These are phyloP conservation scores for Micractinium sp. DNA, from an alignment of 139 green algal genomes.

Conservation along the genomic window DNA sequence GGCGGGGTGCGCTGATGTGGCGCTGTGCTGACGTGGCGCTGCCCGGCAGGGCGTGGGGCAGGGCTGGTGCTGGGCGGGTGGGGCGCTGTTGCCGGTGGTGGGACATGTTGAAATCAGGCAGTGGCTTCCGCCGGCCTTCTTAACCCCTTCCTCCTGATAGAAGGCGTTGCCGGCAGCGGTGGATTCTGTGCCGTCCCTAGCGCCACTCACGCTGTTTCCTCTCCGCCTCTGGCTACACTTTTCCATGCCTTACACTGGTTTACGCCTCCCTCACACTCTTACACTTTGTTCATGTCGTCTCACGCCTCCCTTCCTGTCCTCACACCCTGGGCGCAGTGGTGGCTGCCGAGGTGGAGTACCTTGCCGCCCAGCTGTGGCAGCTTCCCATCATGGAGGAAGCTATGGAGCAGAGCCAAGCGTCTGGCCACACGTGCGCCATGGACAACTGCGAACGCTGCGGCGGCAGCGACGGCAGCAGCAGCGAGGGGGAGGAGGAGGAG, in stretches of 20 bases:
- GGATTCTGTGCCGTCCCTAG: too few species aligned
- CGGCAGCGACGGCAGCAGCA: neutral
- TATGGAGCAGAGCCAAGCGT: conserved; percentile 4
- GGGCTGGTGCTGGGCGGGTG: neutral
- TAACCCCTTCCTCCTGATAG: too few species aligned
- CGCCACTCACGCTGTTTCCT: too few species aligned
- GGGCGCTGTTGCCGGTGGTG: neutral
- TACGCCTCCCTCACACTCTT: neutral
- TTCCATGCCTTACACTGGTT: too few species aligned
- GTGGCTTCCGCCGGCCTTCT: neutral
- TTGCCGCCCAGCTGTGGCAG: conserved; percentile 21
- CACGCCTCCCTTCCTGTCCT: neutral
- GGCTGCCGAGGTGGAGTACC: conserved; percentile 42
- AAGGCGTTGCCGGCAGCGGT: too few species aligned
- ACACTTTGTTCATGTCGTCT: neutral
- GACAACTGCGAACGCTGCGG: neutral
- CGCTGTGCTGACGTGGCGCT: neutral
- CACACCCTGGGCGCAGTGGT: conserved; percentile 32
- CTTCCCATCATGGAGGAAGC: conserved; percentile 32
- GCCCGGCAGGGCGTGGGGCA: too few species aligned
- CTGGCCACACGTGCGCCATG: neutral
- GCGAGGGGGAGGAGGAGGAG: neutral
- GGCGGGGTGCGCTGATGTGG: neutral
- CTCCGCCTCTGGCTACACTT: too few species aligned
- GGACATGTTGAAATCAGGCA: too few species aligned